These are phyloP conservation scores for Penicillium sp. DNA, from an alignment of 2,329 filamentous ascomycete species.

Conservation along the genomic window DNA sequence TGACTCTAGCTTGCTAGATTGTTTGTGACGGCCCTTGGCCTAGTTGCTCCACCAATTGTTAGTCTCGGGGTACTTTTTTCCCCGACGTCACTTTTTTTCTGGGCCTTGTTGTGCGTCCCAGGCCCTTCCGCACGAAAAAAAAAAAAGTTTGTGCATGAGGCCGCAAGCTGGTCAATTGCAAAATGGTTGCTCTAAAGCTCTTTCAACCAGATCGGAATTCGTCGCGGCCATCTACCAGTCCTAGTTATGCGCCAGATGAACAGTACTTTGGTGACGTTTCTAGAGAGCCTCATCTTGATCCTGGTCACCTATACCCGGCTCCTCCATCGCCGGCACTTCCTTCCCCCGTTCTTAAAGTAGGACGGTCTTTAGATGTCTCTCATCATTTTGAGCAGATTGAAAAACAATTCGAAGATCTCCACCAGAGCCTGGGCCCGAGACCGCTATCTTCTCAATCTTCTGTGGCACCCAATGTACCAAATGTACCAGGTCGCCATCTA, in stretches of 20 bases:
- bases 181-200: constrained; percentile 38
- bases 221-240: constrained; percentile 13
- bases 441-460: constrained; percentile 29
- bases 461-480: constrained; percentile 24
- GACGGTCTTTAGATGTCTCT: constrained; percentile 26
- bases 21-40: constrained; percentile 17
- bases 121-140: not conserved
- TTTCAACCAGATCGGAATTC: constrained; percentile 30
- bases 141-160: constrained; percentile 2
- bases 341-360: constrained; percentile 15
- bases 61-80: constrained; percentile 3
- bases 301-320: constrained; percentile 3
- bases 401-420: constrained; percentile 41
- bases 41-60: constrained; percentile 13
- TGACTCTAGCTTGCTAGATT: constrained; percentile 12
- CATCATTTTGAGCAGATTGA: constrained; percentile 41
- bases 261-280: constrained; percentile 11
- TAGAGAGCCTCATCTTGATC: constrained; percentile 9
- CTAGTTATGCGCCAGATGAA: constrained; percentile 10
- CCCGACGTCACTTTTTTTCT: not conserved
- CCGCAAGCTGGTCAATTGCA: constrained; percentile 7
- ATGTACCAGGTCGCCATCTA: constrained; percentile 21
- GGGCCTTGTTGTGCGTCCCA: constrained; percentile 1
- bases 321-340: constrained; percentile 12
- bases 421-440: constrained; percentile 34